Base-by-base conservation (phyloP, 768 basidiomycete species). In the Ephemerocybe angulata region DNA sequence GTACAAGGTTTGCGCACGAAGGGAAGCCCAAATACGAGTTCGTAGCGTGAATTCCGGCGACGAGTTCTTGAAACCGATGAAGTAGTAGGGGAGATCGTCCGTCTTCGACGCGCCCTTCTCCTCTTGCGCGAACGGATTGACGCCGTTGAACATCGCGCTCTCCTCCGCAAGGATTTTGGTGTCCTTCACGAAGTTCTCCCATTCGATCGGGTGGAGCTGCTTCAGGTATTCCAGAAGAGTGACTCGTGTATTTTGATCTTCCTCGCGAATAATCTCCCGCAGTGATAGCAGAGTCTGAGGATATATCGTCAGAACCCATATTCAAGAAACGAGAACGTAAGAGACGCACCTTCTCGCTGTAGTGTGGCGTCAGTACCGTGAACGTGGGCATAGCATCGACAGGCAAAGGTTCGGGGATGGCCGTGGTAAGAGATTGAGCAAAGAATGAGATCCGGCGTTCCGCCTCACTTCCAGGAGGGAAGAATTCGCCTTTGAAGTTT, bases 301-400 rank as follows among this genome's bases (percentile, higher is more conserved):
- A 37, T 21, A 42, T 4, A 29, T 49, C 59, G 38, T 50, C 42
- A 61, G 50, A 55, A 56, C 30, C 10, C 41, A 29, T 24, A 56
- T 29, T 51, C 2, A 29, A 17, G 8, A 43, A 31, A 55, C n/a
- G 12, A n/a, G 46, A 29, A 53, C 21, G 22, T 31, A 56, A 46
- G 22, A 42, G 13, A 58, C 78, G 10, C 41, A 88, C 88, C 84
- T 99, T 99, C 72, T 99, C 97, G 57, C 89, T 97, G 70, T 99
- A 99, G 72, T 99, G 97, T 13, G 97, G 97, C 0, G 94, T 97
- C 52, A 99, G 76, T 22, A 99, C 95, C 42, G 97, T 98, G 78
- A 99, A 99, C 0, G 96, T 98, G 2, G 97, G 97, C 97, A 99
- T 98, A n/a, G 94, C 91, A 69, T 98, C 95, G 40, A 99, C 93